Evolutionary conservation across 2,329 filamentous ascomycete species (phyloP), one percentile per base, ranked within the genome.

Genomic region (Xylariaceae sp.): DNA sequence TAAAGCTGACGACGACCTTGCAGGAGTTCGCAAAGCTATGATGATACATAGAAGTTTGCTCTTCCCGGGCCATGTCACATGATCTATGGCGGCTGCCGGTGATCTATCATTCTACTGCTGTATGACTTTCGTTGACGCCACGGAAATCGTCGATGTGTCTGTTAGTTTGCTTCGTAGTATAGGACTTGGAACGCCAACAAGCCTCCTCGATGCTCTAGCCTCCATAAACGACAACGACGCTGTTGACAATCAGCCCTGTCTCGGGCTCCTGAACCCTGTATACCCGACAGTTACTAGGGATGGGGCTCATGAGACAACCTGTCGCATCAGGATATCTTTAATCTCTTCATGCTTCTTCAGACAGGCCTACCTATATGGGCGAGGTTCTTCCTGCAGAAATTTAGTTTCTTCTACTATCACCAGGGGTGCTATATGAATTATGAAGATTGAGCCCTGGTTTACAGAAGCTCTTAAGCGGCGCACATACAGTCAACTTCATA

Each of bases 1-100:
- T 49, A 56, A 56, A 56, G 49, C 37, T n/a, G 17, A 60, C 56
- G 52, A 60, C 56, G 33, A 37, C 21, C 34, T 55, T 34, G 29
- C 40, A 23, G 17, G 24, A 34, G 14, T 54, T 21, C 16, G 12
- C 43, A 16, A 21, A 23, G 14, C 19, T 7, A 46, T 17, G 11
- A 45, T 24, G 14, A 36, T 28, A 31, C 14, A 3, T n/a, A n/a
- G 7, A 24, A 6, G n/a, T 31, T 21, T 46, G 33, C 26, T 43
- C 37, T 23, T 29, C 46, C 54, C 5, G 6, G n/a, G 33, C 50
- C 31, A 48, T 37, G 51, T 66, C 65, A 61, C 52, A 58, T 62
- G 56, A 61, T 48, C 31, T 39, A 6, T 31, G 39, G 19, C 9
- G 33, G 49, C 49, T 60, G 55, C 53, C 46, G 56, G 56, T 53